Conservation (phyloP, 169 alveolate genomes). For the Eimeria sp. region DNA sequence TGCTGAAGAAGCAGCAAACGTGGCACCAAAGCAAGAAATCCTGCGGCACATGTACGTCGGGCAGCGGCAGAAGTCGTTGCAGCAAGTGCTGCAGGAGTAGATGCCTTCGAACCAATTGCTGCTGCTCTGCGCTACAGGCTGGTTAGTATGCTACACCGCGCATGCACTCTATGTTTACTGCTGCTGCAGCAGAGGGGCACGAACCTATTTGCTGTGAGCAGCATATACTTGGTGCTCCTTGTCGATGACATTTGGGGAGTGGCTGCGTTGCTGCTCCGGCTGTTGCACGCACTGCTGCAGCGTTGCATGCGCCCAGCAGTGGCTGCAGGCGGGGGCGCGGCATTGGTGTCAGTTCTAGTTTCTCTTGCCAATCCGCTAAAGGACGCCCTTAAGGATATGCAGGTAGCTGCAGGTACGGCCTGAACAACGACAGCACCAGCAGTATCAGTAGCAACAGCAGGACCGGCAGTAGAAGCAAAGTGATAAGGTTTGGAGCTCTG, state of each 20-base stretch:
- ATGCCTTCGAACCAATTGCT: neutral
- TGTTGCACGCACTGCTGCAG: constrained; percentile 55
- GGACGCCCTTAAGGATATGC: constrained; percentile 58
- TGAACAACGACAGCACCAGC: neutral
- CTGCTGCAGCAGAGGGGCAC: constrained; percentile 69
- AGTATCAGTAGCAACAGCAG: constrained; percentile 19
- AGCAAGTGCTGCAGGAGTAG: neutral
- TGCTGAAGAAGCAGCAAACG: neutral
- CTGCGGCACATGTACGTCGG: neutral
- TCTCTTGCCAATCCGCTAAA: constrained; percentile 49
- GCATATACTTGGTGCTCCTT: constrained; percentile 25
- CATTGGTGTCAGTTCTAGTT: constrained; percentile 39
- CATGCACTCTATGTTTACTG: constrained; percentile 60
- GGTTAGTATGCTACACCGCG: constrained; percentile 51
- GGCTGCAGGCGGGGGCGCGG: neutral
- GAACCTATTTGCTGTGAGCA: constrained; percentile 22
- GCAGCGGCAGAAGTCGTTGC: neutral
- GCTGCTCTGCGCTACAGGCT: constrained; percentile 41
- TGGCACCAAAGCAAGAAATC: neutral
- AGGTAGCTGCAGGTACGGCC: constrained; percentile 35
- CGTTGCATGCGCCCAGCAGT: constrained; percentile 66
- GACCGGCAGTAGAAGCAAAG: neutral
- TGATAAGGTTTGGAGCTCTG: neutral
- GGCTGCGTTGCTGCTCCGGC: constrained; percentile 56
- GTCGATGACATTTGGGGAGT: constrained; percentile 65